Evolutionary conservation across 805 yeast genomes (phyloP).

Genomic region (Candida patagonica): DNA sequence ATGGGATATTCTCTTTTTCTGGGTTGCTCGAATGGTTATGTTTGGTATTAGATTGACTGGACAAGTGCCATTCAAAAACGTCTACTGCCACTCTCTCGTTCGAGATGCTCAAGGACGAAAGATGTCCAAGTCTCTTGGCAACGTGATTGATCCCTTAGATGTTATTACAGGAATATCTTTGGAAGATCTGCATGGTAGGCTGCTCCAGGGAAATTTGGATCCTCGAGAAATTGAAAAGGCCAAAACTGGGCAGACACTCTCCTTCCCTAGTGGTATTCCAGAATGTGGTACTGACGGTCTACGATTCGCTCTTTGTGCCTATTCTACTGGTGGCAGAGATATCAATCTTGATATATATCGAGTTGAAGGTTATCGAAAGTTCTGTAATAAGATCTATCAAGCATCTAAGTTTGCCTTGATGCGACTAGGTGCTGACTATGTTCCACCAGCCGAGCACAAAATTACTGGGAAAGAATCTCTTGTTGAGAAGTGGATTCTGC

Average conservation of each 20-base stretch:
- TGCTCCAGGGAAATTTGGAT: constrained; percentile 75
- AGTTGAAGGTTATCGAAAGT: constrained; percentile 98
- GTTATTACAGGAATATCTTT: constrained; percentile 84
- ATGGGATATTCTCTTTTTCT: constrained; percentile 98
- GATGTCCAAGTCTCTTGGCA: constrained; percentile 97
- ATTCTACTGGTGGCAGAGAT: constrained; percentile 97
- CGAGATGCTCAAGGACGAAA: constrained; percentile 99
- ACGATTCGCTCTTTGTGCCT: constrained; percentile 96
- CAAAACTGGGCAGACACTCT: constrained; percentile 71
- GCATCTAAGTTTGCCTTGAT: constrained; percentile 95
- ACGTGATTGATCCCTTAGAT: constrained; percentile 92
- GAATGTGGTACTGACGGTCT: constrained; percentile 99
- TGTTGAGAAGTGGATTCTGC: constrained; percentile 95
- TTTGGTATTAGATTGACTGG: constrained; percentile 87
- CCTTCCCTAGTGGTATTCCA: constrained; percentile 95
- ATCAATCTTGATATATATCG: constrained; percentile 92
- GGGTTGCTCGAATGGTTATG: constrained; percentile 96
- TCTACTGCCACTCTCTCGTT: constrained; percentile 95
- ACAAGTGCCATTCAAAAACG: constrained; percentile 86
- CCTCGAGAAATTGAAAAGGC: constrained; percentile 84
- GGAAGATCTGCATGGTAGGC: constrained; percentile 68
- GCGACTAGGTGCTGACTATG: constrained; percentile 82
- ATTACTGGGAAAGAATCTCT: constrained; percentile 74
- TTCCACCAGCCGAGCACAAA: constrained; percentile 60
- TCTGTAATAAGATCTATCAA: constrained; percentile 98